Base-by-base conservation (phyloP, 2,329 filamentous ascomycete species). In the Knoxdaviesia capensis region DNA sequence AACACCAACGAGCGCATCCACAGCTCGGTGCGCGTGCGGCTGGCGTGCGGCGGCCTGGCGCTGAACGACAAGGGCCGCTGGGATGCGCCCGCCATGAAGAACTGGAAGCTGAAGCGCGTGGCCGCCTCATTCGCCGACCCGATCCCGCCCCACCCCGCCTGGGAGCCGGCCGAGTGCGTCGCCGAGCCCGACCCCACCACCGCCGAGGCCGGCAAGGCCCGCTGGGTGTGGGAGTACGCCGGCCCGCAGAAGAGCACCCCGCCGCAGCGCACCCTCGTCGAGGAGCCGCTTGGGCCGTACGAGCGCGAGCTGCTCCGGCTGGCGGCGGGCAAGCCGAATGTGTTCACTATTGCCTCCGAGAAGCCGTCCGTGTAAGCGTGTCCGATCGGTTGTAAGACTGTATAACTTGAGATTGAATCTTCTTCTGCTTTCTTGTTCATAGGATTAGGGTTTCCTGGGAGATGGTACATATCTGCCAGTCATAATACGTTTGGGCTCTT, bases 1-100 rank as follows among this genome's bases (percentile, higher is more conserved):
- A 60, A 67, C 45, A 74, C 69, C 7, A 68, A 71, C 48, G 69
- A 74, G 52, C 61, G 64, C 6, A 62, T 73, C 33, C 69, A 74
- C 50, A 63, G 64, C 46, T 68, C 65, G 2, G 69, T 69, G 1
- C 61, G 69, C 1, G 59, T 70, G n/a, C 62, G 68, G 4, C 59
- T 73, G 9, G 64, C 64, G 2, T 65, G 64, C 45, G 51, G 61
- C 41, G 69, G 69, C 2, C 59, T 69, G 3, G 66, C 62, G 1
- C 55, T 66, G 32, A 61, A 72, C 46, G 69, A 73, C 48, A 51
- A 54, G 29, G 54, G 51, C 1, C 44, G 58, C n/a, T 74, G 68
- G 65, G 53, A 55, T 10, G 67, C 64, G 11, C 51, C 59, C 0
- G 61, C 69, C 0, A 54, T 71, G 6, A 51, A 57, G 9, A 54